These are phyloP conservation scores for Nakaseomyces delphensis DNA, from an alignment of 1,139 yeast species.

Conservation along the genomic window DNA sequence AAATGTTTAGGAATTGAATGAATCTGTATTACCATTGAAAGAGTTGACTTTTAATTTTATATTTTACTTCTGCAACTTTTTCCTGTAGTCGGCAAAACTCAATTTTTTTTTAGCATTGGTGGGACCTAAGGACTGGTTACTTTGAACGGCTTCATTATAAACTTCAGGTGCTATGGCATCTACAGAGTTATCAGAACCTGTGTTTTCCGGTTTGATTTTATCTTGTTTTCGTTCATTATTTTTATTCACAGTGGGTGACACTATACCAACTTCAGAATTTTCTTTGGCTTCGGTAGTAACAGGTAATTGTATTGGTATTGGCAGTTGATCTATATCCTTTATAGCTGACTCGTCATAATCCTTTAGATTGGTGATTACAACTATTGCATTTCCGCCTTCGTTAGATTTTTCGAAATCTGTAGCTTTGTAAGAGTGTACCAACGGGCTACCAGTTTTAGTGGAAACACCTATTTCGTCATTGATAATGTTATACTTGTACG, in stretches of 20 bases:
- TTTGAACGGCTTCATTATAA: conserved; percentile 8
- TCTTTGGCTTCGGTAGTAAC: conserved; percentile 8
- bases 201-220: neutral
- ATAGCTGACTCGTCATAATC: conserved; percentile 25
- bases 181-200: neutral
- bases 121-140: conserved; percentile 8
- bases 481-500: conserved; percentile 13
- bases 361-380: neutral
- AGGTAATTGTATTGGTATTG: conserved; percentile 26
- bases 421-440: neutral
- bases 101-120: conserved; percentile 44
- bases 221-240: conserved; percentile 1
- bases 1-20: too few relatives aligned
- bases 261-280: neutral
- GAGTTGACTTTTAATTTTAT: neutral
- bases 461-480: conserved; percentile 6
- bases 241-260: neutral
- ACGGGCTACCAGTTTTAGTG: neutral
- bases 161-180: conserved; percentile 1
- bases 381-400: neutral
- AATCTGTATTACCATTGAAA: too few relatives aligned
- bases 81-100: conserved; percentile 76
- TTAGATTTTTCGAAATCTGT: neutral
- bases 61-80: conserved; percentile 42
- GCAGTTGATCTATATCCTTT: conserved; percentile 21